A percentile compares a stretch with the other conserved stretches of the same genome.
These are phyloP conservation scores for Claviceps arundinis DNA, from an alignment of 2,329 filamentous ascomycete species.

Conservation along the genomic window DNA sequence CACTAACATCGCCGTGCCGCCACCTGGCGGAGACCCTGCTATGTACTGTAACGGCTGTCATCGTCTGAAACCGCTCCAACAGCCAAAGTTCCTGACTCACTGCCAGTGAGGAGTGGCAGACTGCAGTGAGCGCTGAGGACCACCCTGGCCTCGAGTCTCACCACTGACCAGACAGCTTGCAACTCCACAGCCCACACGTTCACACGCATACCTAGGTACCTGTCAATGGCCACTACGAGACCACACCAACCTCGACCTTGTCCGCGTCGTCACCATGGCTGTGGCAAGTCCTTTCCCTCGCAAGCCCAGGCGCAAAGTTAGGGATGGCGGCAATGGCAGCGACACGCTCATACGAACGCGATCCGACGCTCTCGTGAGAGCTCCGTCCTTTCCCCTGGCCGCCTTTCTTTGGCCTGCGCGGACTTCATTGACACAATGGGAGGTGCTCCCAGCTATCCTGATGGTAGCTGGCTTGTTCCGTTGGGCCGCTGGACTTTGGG, in stretches of 20 bases:
- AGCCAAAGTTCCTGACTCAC: too few relatives aligned
- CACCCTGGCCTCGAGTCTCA: too few relatives aligned
- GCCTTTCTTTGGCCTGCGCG: constrained; percentile 92
- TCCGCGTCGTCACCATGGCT: constrained; percentile 17
- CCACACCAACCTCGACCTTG: neutral
- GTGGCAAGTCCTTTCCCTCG: constrained; percentile 43
- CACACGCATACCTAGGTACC: too few relatives aligned
- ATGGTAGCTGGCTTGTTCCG: constrained; percentile 87
- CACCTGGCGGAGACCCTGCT: too few relatives aligned
- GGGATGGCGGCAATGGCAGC: constrained; percentile 27
- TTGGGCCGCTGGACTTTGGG: constrained; percentile 87
- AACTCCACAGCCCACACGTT: neutral
- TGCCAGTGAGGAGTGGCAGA: too few relatives aligned
- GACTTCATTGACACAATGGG: constrained; percentile 78
- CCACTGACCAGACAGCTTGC: neutral
- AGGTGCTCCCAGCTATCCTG: constrained; percentile 72
- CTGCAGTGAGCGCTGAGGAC: too few relatives aligned
- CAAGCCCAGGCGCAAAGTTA: constrained; percentile 45
- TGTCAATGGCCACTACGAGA: constrained; percentile 1
- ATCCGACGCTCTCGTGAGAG: constrained; percentile 33
- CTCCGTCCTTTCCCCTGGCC: constrained; percentile 76
- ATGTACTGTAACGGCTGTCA: too few relatives aligned
- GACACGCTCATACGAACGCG: constrained; percentile 19
- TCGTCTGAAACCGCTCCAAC: too few relatives aligned
- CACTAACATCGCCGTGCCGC: too few relatives aligned